Evolutionary conservation across 2,329 filamentous ascomycete genomes (phyloP).

Genomic region (Talaromyces sp.): DNA sequence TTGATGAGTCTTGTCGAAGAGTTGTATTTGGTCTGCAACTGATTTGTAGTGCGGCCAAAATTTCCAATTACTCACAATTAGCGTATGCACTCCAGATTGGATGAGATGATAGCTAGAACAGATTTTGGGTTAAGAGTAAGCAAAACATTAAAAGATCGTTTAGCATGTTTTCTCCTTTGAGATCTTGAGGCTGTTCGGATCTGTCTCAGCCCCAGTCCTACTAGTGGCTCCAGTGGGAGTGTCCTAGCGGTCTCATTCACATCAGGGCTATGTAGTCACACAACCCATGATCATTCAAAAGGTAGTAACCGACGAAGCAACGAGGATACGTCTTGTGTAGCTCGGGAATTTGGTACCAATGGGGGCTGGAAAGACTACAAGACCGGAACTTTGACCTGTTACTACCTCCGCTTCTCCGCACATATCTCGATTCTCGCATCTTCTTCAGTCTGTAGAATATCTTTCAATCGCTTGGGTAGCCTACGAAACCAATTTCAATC

Average conservation of each 20-base stretch:
- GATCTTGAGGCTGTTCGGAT: neutral
- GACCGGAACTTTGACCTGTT: neutral
- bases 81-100: neutral
- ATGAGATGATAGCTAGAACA: neutral
- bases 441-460: neutral
- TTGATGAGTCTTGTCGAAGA: neutral
- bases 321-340: neutral
- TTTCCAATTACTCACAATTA: neutral
- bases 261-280: neutral
- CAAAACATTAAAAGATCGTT: neutral
- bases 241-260: neutral
- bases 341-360: neutral
- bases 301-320: neutral
- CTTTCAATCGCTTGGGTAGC: neutral
- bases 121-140: neutral
- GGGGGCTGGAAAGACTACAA: neutral
- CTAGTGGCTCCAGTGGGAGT: neutral
- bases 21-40: neutral
- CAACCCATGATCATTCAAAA: neutral
- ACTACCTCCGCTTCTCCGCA: neutral
- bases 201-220: neutral
- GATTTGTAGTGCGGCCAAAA: neutral
- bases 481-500: neutral
- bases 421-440: neutral
- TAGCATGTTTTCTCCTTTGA: neutral